These are phyloP conservation scores for Cryphonectria naterciae DNA, from an alignment of 2,329 filamentous ascomycete genomes.

Conservation along the genomic window DNA sequence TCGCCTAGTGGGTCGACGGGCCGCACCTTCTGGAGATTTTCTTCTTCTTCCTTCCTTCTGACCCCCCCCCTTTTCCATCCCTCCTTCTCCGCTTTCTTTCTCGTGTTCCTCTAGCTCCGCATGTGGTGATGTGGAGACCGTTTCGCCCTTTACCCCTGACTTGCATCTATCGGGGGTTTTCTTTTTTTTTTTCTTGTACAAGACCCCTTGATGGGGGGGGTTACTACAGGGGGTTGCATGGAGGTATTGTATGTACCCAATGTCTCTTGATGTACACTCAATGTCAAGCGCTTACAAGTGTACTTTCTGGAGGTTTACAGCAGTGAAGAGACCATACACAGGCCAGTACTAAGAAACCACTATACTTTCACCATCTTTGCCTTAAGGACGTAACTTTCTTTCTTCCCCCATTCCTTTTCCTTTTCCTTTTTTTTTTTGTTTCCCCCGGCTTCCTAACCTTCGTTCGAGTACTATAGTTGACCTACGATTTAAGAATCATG, in stretches of 20 bases:
- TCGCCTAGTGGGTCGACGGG: constrained; percentile 3
- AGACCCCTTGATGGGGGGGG: too few species aligned
- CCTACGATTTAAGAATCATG: too few species aligned
- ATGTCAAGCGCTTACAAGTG: not conserved
- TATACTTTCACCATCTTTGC: not conserved
- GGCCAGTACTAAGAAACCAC: too few species aligned
- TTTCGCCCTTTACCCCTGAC: not conserved
- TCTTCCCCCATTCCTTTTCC: not conserved
- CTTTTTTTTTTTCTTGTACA: too few species aligned
- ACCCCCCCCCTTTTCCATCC: too few species aligned
- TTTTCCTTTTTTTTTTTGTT: not conserved
- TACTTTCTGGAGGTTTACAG: too few species aligned
- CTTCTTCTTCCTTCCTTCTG: not conserved
- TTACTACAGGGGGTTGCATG: not conserved
- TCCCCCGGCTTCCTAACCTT: too few species aligned
- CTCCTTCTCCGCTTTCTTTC: not conserved
- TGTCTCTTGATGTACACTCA: not conserved
- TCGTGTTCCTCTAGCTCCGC: constrained; percentile 4
- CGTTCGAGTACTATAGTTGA: not conserved
- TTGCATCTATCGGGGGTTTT: constrained; percentile 11
- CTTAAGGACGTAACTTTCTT: too few species aligned
- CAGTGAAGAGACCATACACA: too few species aligned
- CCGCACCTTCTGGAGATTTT: constrained; percentile 10
- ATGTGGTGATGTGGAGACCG: not conserved
- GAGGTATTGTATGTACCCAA: not conserved